Conservation (phyloP, 169 alveolate species). For the Cryptosporidium xiaoi region DNA sequence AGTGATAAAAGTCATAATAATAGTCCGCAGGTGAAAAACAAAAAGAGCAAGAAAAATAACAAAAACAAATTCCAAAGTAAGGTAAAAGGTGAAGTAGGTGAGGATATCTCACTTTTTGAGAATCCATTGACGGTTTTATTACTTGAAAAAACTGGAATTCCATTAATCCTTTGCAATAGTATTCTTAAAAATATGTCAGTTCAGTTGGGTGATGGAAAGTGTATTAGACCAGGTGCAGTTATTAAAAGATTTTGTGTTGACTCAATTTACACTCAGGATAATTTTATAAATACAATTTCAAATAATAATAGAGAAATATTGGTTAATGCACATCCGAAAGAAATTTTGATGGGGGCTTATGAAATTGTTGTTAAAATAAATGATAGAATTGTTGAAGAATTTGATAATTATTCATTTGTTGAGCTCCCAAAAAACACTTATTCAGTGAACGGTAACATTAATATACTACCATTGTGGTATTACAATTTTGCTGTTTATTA, state of each 20-base stretch:
- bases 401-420: neutral
- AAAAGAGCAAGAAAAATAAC: neutral
- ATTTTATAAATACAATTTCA: neutral
- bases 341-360: conserved; percentile 40
- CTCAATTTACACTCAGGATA: conserved; percentile 47
- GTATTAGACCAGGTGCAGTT: conserved; percentile 64
- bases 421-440: conserved; percentile 20
- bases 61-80: conserved; percentile 22
- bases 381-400: conserved; percentile 46
- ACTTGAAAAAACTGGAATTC: conserved; percentile 50
- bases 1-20: conserved; percentile 9
- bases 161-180: conserved; percentile 24
- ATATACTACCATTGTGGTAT: conserved; percentile 38
- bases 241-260: conserved; percentile 58
- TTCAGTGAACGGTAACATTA: conserved; percentile 8
- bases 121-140: conserved; percentile 50
- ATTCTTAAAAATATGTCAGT: conserved; percentile 51
- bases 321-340: conserved; percentile 37
- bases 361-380: conserved; percentile 59
- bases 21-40: conserved; percentile 4
- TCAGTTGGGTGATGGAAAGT: conserved; percentile 56
- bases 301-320: conserved; percentile 8
- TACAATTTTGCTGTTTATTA: conserved; percentile 54
- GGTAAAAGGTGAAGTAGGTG: conserved; percentile 16
- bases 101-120: conserved; percentile 5